A percentile compares a stretch with the other conserved stretches of the same genome.
Evolutionary conservation across 2,329 filamentous ascomycete genomes (phyloP).

Genomic region (Talaromyces sp.): DNA sequence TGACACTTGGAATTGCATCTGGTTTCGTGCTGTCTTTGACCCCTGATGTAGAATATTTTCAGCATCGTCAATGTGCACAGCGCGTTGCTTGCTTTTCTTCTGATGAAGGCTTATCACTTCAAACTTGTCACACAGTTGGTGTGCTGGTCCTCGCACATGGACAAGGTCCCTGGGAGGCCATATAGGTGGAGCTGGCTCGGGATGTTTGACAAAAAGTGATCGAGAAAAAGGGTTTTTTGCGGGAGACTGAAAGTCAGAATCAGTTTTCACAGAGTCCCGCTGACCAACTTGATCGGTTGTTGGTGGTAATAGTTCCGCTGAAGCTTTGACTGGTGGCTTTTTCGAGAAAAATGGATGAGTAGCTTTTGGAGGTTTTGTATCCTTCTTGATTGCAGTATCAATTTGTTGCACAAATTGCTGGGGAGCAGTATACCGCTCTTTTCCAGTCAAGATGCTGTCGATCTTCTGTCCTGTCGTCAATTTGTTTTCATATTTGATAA

Average conservation of each 20-base stretch:
- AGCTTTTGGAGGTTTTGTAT: conserved; percentile 40
- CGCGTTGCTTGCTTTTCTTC: conserved; percentile 39
- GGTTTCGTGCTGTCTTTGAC: conserved; percentile 3
- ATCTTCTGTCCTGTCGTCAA: conserved; percentile 59
- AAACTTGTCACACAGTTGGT: background rate
- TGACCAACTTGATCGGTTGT: background rate
- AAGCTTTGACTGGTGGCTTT: conserved; percentile 41
- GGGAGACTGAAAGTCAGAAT: background rate
- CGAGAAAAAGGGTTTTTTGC: conserved; percentile 16
- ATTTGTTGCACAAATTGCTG: conserved; percentile 23
- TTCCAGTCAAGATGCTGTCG: conserved; percentile 55
- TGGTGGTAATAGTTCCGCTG: background rate
- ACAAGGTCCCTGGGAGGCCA: conserved; percentile 39
- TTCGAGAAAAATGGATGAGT: conserved; percentile 68
- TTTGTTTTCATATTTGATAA: conserved; percentile 58
- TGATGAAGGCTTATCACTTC: conserved; percentile 20
- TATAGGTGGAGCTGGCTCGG: conserved; percentile 33
- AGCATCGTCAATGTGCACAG: conserved; percentile 30
- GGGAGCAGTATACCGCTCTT: conserved; percentile 27
- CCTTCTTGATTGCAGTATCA: conserved; percentile 21
- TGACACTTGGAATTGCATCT: conserved; percentile 1
- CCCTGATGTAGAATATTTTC: conserved; percentile 33
- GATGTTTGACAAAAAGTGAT: conserved; percentile 27
- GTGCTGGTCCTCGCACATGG: conserved; percentile 50
- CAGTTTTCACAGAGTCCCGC: background rate